These are phyloP conservation scores for Immersiella caudata DNA, from an alignment of 495 filamentous ascomycete species.

Conservation along the genomic window DNA sequence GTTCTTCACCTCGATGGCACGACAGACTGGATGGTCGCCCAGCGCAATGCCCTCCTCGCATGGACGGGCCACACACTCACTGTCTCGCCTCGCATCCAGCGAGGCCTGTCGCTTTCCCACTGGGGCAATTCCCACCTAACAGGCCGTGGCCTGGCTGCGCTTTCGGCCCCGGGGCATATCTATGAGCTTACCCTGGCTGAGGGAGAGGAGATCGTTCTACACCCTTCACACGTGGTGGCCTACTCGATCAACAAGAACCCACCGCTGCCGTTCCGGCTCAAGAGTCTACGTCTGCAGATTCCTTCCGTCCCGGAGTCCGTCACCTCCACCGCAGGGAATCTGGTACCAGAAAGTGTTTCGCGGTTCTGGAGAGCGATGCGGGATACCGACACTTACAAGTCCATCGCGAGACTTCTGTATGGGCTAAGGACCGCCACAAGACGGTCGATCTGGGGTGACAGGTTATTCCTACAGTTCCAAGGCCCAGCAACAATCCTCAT, in stretches of 20 bases:
- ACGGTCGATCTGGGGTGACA: conserved; percentile 88
- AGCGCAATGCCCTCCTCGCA: conserved; percentile 81
- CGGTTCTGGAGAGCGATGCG: conserved; percentile 73
- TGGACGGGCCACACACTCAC: conserved; percentile 92
- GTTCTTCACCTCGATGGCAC: conserved; percentile 89
- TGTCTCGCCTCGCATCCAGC: conserved; percentile 73
- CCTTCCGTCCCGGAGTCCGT: conserved; percentile 63
- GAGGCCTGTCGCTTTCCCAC: conserved; percentile 74
- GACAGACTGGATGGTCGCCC: conserved; percentile 92
- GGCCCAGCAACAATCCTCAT: conserved; percentile 84
- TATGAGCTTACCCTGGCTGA: conserved; percentile 77
- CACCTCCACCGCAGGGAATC: conserved; percentile 41
- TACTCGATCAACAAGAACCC: conserved; percentile 75
- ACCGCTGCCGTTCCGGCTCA: conserved; percentile 82
- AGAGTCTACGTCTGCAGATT: conserved; percentile 78
- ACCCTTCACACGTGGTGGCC: conserved; percentile 85
- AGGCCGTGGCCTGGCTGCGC: conserved; percentile 81
- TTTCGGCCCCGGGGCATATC: conserved; percentile 82
- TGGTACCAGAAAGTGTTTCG: conserved; percentile 51
- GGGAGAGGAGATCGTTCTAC: conserved; percentile 84
- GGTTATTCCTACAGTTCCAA: conserved; percentile 85
- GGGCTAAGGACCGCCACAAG: conserved; percentile 71
- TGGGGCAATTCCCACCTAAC: conserved; percentile 90
- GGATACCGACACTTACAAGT: conserved; percentile 69
- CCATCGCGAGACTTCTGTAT: conserved; percentile 61